These are phyloP conservation scores for Gillenia trifoliata DNA, from an alignment of 306 rosid genomes.

Conservation along the genomic window DNA sequence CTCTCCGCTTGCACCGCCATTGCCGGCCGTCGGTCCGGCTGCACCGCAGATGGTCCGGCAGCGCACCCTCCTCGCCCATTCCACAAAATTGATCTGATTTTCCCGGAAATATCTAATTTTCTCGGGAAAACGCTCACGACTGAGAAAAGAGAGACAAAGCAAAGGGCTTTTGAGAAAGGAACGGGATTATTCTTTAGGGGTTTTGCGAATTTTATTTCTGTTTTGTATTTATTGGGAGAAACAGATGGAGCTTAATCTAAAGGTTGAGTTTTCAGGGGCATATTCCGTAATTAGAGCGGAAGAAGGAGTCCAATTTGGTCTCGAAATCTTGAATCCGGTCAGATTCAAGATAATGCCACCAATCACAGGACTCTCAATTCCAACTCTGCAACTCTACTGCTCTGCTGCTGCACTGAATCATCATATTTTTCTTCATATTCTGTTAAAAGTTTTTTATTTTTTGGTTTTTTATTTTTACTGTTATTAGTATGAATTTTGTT, in stretches of 20 bases:
- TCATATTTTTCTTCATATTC: background rate
- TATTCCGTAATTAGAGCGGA: conserved; percentile 34
- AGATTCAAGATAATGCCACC: conserved; percentile 4
- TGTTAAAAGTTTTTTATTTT: no score
- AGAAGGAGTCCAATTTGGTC: conserved; percentile 35
- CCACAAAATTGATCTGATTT: conserved; percentile 24
- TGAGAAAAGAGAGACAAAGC: background rate
- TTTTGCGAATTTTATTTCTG: conserved; percentile 7
- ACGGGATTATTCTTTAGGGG: background rate
- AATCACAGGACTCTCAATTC: conserved; percentile 18
- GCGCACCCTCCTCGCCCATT: conserved; percentile 41
- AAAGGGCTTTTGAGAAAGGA: background rate
- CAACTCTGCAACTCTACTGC: background rate
- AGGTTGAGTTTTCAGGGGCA: conserved; percentile 24
- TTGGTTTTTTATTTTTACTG: background rate
- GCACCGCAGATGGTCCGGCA: conserved; percentile 82
- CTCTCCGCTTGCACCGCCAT: conserved; percentile 94
- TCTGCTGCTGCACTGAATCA: background rate
- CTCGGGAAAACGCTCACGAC: conserved; percentile 3
- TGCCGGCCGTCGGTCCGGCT: conserved; percentile 83
- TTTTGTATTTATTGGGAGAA: conserved; percentile 27
- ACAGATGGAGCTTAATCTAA: background rate
- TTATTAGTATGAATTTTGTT: background rate
- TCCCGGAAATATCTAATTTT: conserved; percentile 22
- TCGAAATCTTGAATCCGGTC: conserved; percentile 28